These are phyloP conservation scores for Fragilaria crotonensis DNA, from an alignment of 108 stramenopile species.

Conservation along the genomic window DNA sequence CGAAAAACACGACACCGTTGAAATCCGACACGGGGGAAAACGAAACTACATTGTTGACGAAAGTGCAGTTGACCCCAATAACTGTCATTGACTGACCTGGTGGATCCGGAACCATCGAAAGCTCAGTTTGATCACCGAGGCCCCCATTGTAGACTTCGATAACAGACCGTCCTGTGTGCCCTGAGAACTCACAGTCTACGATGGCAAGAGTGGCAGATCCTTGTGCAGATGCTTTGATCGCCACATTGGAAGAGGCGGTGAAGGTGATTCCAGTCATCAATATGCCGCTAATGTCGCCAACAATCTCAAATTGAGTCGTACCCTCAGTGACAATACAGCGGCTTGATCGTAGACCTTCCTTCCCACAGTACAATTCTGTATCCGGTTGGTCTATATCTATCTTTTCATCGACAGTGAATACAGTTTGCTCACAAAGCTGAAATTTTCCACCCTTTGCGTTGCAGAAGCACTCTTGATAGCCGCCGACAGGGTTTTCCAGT, in stretches of 20 bases:
- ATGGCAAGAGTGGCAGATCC: background rate
- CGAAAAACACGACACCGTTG: background rate
- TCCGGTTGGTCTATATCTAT: background rate
- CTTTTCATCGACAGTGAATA: background rate
- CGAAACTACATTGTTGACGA: background rate
- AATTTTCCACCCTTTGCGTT: background rate
- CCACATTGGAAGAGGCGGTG: background rate
- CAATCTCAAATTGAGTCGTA: background rate
- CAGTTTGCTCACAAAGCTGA: background rate
- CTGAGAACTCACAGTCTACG: constrained; percentile 2
- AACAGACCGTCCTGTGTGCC: constrained; percentile 1
- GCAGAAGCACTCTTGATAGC: background rate
- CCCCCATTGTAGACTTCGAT: background rate
- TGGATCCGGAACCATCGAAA: background rate
- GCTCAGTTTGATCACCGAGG: background rate
- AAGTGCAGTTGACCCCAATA: background rate
- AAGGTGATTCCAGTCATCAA: background rate
- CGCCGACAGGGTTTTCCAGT: background rate
- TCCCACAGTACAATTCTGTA: background rate
- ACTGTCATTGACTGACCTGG: background rate
- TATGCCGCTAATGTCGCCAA: background rate
- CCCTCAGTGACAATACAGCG: background rate
- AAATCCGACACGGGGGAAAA: background rate
- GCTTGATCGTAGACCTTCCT: background rate
- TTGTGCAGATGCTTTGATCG: background rate